A percentile compares a stretch with the other conserved stretches of the same genome.
phyloP scores from a whole-genome alignment of 2,329 filamentous ascomycete genomes.

The Talaromyces sp. region DNA sequence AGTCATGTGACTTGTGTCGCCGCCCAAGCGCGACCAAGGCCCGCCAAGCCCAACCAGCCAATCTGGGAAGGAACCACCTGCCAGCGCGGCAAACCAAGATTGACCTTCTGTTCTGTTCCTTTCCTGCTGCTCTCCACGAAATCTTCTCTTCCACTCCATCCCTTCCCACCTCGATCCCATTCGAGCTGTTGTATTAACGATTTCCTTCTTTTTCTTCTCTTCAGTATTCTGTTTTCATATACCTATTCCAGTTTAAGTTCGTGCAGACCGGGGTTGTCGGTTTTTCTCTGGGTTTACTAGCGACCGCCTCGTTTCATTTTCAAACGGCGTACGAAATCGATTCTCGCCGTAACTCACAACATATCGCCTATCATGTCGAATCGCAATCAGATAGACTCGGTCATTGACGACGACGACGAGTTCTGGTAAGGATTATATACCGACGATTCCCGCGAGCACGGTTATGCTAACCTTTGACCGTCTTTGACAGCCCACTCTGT shows the following conservation, averaged over 20 bases:
- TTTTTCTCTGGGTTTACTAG: conserved; percentile 10
- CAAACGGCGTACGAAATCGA: conserved; percentile 6
- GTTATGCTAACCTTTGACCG: conserved; percentile 25
- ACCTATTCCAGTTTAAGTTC: neutral
- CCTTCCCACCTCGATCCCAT: neutral
- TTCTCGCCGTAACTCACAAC: conserved; percentile 21
- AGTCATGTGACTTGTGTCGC: conserved; percentile 11
- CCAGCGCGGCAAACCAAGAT: conserved; percentile 19
- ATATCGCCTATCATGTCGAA: conserved; percentile 40
- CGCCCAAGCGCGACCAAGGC: neutral
- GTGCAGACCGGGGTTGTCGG: neutral
- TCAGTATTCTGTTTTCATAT: conserved; percentile 8
- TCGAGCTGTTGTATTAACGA: conserved; percentile 10
- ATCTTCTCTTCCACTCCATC: conserved; percentile 18
- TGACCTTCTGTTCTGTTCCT: conserved; percentile 18
- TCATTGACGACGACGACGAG: conserved; percentile 51
- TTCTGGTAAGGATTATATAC: conserved; percentile 37
- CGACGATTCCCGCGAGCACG: neutral
- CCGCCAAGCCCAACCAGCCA: conserved; percentile 7
- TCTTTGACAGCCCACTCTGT: conserved; percentile 73
- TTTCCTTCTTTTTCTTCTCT: conserved; percentile 2
- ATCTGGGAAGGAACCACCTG: conserved; percentile 17
- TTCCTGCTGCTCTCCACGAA: neutral
- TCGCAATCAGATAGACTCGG: conserved; percentile 46
- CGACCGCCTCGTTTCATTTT: conserved; percentile 2